These are phyloP conservation scores for Mycosarcoma mackinlayi DNA, from an alignment of 1,284 basidiomycete species.

Conservation along the genomic window DNA sequence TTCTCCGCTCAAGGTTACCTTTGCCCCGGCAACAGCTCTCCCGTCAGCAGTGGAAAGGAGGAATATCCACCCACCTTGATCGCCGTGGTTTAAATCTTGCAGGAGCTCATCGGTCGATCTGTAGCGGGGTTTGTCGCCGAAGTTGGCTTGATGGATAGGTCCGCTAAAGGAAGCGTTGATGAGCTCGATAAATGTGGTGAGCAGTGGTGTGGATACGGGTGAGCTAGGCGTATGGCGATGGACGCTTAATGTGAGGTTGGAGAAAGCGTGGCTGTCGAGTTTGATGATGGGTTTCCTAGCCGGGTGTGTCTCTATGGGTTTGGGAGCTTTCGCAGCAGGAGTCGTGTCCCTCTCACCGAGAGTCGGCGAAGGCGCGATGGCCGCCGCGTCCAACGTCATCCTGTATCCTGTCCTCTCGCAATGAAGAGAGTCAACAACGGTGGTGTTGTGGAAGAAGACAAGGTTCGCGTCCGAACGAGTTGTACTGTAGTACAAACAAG, in stretches of 20 bases:
- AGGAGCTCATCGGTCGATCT: not conserved
- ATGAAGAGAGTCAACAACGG: too few relatives aligned
- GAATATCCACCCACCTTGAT: constrained; percentile 16
- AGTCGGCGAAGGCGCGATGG: too few relatives aligned
- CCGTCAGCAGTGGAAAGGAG: constrained; percentile 3
- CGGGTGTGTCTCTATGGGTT: too few relatives aligned
- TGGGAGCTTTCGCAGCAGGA: too few relatives aligned
- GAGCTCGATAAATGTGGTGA: constrained; percentile 1
- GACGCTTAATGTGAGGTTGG: not conserved
- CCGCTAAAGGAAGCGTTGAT: constrained; percentile 21
- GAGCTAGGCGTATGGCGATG: constrained; percentile 5
- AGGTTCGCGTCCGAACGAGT: too few relatives aligned
- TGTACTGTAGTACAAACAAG: too few relatives aligned
- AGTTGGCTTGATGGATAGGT: constrained; percentile 12
- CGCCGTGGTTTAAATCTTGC: constrained; percentile 15
- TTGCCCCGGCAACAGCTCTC: constrained; percentile 20
- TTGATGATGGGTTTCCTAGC: not conserved
- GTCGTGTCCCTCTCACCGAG: too few relatives aligned
- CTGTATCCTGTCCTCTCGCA: too few relatives aligned
- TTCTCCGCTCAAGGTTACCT: constrained; percentile 22
- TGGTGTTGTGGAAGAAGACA: too few relatives aligned
- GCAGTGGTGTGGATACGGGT: not conserved
- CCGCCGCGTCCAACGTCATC: too few relatives aligned
- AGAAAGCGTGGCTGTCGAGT: not conserved
- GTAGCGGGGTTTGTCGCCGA: constrained; percentile 18